Base-by-base conservation (phyloP, 371 early-diverging fungal genomes). In the Saksenaea vasiformis region DNA sequence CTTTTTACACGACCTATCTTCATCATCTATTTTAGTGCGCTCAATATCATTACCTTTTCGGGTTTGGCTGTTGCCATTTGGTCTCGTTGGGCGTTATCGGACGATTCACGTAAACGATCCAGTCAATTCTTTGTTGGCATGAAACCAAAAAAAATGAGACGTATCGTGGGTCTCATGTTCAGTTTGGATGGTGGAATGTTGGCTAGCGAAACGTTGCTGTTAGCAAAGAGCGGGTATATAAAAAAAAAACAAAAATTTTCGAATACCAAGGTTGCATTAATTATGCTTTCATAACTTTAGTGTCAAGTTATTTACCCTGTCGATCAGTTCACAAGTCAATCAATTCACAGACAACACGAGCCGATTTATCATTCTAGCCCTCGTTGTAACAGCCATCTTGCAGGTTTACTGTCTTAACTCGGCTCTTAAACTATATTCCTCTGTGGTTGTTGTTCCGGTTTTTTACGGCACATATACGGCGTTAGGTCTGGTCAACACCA, bases 321-420 rank as follows among this genome's bases (percentile, higher is more conserved):
- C 88, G 0, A 41, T 87, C 36, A 69, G 71, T 36, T 79, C 85
- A 28, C 63, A 74, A 75, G 65, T 79, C 43, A 87, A 87, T 67
- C 88, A 89, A 63, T 88, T 89, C 61, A 80, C 78, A 8, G 87
- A 87, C 71, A 76, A 74, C 53, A 74, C 83, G 24, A 87, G 87
- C 66, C 82, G 77, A 26, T 84, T 85, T 24, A 84, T 89, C 39
- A 60, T 89, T 7, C 68, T 84, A 41, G 82, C 85, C 24, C 71
- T 88, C 17, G 62, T 86, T 19, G 57, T 86, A 1, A 86, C 90
- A 3, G 88, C 88, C 7, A 66, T 87, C n/a, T 54, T 87, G 22
- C 90, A 86, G 85, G 84, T 90, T 31, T 88, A 86, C 62, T 90
- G 90, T 58, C 68, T 90, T 26, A 90, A 88, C 69, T 83, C 84